Evolutionary conservation across 208 protist species (phyloP).

Genomic region (Trypanosoma platydactyli): DNA sequence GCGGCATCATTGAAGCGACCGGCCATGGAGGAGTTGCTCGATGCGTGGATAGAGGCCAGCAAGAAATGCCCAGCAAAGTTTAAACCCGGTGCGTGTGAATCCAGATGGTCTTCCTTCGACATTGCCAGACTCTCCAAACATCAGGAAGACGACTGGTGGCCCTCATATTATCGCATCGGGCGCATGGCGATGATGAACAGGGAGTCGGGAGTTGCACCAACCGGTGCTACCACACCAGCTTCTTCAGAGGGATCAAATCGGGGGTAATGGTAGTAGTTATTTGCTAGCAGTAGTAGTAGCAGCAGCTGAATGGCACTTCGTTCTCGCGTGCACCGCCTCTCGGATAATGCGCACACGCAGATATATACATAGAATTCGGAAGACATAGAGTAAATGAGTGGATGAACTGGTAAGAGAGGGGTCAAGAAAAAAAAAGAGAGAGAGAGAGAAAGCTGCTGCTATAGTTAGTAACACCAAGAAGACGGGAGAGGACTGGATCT

Average conservation of each 20-base stretch:
- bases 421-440: constrained; percentile 1
- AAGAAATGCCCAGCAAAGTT: constrained; percentile 74
- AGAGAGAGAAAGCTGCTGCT: constrained; percentile 1
- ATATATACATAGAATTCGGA: constrained; percentile 4
- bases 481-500: not conserved
- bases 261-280: too few relatives aligned
- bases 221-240: not conserved
- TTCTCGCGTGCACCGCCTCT: too few relatives aligned
- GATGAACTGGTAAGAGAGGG: not conserved
- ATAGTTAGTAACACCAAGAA: constrained; percentile 4
- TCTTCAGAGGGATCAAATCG: not conserved
- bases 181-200: constrained; percentile 44
- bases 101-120: constrained; percentile 67
- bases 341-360: constrained; percentile 1
- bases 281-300: too few relatives aligned
- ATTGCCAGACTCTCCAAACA: constrained; percentile 38
- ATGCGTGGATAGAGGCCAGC: constrained; percentile 81
- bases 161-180: constrained; percentile 65
- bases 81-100: constrained; percentile 64
- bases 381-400: constrained; percentile 5
- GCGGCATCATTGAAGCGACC: constrained; percentile 44
- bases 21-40: constrained; percentile 80
- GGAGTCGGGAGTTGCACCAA: constrained; percentile 24
- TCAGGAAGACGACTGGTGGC: constrained; percentile 59
- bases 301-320: too few relatives aligned